phyloP scores from a whole-genome alignment of 495 filamentous ascomycete species.

The Chaetomium tenue region DNA sequence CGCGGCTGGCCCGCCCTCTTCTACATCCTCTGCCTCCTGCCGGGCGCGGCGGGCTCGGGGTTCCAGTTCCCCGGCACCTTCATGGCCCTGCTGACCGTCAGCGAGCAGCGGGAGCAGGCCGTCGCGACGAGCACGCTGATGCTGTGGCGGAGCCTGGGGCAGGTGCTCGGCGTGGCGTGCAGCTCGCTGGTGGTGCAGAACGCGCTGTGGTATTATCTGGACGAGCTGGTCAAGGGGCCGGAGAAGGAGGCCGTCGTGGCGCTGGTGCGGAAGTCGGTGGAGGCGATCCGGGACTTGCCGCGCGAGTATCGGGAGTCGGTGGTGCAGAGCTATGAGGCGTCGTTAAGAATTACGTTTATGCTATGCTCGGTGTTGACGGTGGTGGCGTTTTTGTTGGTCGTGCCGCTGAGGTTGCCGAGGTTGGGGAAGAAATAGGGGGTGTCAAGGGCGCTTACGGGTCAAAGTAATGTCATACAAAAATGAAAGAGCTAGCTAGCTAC shows the following conservation, averaged over 20 bases:
- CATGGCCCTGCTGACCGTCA: slow-evolving; percentile 66
- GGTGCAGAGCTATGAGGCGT: slow-evolving; percentile 56
- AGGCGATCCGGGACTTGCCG: slow-evolving; percentile 42
- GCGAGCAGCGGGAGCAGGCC: slow-evolving; percentile 67
- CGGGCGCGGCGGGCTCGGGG: slow-evolving; percentile 61
- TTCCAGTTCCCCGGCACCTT: slow-evolving; percentile 64
- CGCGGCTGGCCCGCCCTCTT: slow-evolving; percentile 54
- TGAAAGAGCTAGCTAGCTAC: neutral
- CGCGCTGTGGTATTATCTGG: slow-evolving; percentile 58
- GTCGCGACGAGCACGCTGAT: slow-evolving; percentile 70
- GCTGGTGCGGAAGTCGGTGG: slow-evolving; percentile 43
- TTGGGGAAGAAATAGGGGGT: slow-evolving; percentile 44
- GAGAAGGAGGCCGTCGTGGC: slow-evolving; percentile 41
- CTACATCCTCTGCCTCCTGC: slow-evolving; percentile 63
- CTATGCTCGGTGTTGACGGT: slow-evolving; percentile 51
- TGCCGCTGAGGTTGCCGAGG: slow-evolving; percentile 54
- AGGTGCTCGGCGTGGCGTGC: slow-evolving; percentile 66
- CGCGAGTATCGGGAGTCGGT: slow-evolving; percentile 47
- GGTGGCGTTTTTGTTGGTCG: slow-evolving; percentile 50
- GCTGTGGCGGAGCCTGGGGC: slow-evolving; percentile 65
- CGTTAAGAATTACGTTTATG: slow-evolving; percentile 56
- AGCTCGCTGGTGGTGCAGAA: slow-evolving; percentile 78
- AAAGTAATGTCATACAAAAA: neutral
- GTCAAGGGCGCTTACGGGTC: neutral
- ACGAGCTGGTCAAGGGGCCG: slow-evolving; percentile 54